These are phyloP conservation scores for Xylaria sp. DNA, from an alignment of 2,329 filamentous ascomycete genomes.

Conservation along the genomic window DNA sequence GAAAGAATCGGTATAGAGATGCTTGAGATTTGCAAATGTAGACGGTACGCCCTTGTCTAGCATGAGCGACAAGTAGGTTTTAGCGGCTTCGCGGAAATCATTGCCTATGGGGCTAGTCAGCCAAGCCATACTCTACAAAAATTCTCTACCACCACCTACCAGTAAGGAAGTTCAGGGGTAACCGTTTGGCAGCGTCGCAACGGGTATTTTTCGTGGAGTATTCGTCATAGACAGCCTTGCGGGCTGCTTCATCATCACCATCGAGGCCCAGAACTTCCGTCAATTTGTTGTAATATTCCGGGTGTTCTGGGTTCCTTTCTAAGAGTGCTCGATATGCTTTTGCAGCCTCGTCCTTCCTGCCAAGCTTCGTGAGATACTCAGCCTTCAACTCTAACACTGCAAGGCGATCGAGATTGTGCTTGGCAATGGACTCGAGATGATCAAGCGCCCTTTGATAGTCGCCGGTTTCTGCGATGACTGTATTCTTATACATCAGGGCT, in stretches of 20 bases:
- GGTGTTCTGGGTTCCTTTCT: constrained; percentile 87
- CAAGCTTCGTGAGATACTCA: constrained; percentile 82
- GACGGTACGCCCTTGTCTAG: constrained; percentile 93
- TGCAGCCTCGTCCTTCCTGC: constrained; percentile 79
- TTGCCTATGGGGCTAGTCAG: constrained; percentile 64
- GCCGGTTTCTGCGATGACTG: constrained; percentile 89
- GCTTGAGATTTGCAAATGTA: constrained; percentile 95
- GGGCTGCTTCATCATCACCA: constrained; percentile 67
- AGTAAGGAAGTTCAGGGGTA: constrained; percentile 89
- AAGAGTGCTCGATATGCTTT: constrained; percentile 83
- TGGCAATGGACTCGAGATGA: constrained; percentile 81
- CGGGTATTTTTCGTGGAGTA: constrained; percentile 84
- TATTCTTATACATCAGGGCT: constrained; percentile 93
- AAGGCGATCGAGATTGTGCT: constrained; percentile 82
- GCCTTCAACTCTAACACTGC: constrained; percentile 87
- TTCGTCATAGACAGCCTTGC: constrained; percentile 80
- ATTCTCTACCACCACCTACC: constrained; percentile 57
- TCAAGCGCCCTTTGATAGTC: constrained; percentile 85
- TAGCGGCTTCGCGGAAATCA: constrained; percentile 80
- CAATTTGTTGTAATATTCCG: constrained; percentile 84
- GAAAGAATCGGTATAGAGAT: constrained; percentile 79
- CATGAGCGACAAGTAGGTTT: constrained; percentile 83
- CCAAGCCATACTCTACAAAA: neutral
- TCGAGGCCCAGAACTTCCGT: constrained; percentile 73
- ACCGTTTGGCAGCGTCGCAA: constrained; percentile 83